These are phyloP conservation scores for Candida khao-thaluensis DNA, from an alignment of 805 yeast species.

Conservation along the genomic window DNA sequence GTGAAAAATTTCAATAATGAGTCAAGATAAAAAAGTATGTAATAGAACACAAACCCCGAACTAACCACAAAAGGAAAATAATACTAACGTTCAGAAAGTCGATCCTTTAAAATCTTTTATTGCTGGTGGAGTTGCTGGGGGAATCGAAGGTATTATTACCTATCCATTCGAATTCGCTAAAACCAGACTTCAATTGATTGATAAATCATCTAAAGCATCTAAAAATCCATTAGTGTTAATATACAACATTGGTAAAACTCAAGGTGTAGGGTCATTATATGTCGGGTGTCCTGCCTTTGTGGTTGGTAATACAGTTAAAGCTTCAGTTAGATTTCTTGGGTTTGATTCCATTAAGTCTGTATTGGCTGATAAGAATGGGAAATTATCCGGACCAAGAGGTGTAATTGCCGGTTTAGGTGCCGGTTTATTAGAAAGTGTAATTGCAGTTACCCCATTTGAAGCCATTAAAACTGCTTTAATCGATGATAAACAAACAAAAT, in stretches of 20 bases:
- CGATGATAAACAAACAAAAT: constrained; percentile 79
- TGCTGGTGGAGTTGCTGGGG: constrained; percentile 97
- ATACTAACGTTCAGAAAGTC: constrained; percentile 33
- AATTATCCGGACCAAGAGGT: constrained; percentile 85
- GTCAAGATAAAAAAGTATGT: constrained; percentile 17
- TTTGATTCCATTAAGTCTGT: constrained; percentile 81
- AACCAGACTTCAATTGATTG: constrained; percentile 82
- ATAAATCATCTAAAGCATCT: constrained; percentile 60
- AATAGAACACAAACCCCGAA: neutral
- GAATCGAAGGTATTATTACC: constrained; percentile 87
- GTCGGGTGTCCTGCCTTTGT: constrained; percentile 97
- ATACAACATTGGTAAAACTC: constrained; percentile 67
- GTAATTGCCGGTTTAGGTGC: constrained; percentile 98
- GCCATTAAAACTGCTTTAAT: constrained; percentile 94
- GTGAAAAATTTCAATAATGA: constrained; percentile 10
- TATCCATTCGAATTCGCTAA: constrained; percentile 98
- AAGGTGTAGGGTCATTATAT: constrained; percentile 77
- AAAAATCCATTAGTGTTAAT: constrained; percentile 84
- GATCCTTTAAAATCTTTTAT: constrained; percentile 81
- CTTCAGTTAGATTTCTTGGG: constrained; percentile 91
- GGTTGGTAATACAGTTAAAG: constrained; percentile 93
- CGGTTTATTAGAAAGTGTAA: constrained; percentile 84
- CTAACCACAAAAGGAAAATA: neutral
- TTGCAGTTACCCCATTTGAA: constrained; percentile 96
- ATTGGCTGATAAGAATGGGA: constrained; percentile 80